These are phyloP conservation scores for Grosmannia serpens DNA, from an alignment of 2,329 filamentous ascomycete species.

Conservation along the genomic window DNA sequence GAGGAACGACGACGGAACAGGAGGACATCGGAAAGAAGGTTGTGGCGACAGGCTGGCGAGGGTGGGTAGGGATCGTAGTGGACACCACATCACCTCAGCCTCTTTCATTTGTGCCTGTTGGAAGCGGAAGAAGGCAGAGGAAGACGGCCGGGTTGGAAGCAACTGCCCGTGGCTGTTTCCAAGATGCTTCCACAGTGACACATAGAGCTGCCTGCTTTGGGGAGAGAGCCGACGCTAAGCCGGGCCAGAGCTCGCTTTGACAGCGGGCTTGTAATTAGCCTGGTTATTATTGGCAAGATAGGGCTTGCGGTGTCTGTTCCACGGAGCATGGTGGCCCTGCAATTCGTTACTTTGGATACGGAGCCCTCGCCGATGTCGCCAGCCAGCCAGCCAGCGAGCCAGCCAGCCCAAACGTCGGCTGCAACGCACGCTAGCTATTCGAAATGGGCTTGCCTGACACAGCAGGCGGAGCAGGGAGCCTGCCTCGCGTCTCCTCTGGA, in stretches of 20 bases:
- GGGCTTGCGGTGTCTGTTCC: not conserved
- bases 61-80: not conserved
- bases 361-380: not conserved
- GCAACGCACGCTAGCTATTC: not conserved
- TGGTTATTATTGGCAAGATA: not conserved
- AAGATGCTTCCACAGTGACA: not conserved
- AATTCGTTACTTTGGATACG: not conserved
- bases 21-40: not conserved
- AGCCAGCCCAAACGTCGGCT: not conserved
- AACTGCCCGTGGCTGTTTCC: no score
- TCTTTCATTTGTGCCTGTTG: not conserved
- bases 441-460: not conserved
- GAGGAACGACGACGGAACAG: not conserved
- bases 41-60: not conserved
- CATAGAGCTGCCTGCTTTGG: not conserved
- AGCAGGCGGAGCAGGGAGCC: not conserved
- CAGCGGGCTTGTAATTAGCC: not conserved
- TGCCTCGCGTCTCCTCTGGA: not conserved
- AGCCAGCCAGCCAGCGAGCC: not conserved
- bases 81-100: not conserved
- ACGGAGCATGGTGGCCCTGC: not conserved
- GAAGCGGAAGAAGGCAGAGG: not conserved
- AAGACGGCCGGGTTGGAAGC: not conserved
- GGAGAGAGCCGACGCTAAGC: not conserved
- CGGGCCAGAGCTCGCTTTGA: not conserved